Conservation (phyloP, 2,329 filamentous ascomycete species). For the Aspergillus jensenii region DNA sequence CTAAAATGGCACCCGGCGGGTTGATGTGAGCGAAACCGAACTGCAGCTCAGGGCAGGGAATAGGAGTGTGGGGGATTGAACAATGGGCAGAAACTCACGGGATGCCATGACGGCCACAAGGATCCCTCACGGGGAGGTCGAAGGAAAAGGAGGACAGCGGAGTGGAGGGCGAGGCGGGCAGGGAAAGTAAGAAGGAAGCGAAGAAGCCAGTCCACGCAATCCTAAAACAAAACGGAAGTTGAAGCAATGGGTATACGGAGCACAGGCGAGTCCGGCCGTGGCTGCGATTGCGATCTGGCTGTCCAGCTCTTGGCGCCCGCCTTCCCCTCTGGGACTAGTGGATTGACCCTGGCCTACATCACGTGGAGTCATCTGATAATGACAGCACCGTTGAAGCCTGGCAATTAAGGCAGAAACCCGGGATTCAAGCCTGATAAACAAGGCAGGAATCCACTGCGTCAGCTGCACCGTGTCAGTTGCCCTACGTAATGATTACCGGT, state of each 20-base stretch:
- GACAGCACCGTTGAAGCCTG: neutral
- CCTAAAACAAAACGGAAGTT: constrained; percentile 7
- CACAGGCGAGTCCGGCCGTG: constrained; percentile 18
- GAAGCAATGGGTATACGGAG: constrained; percentile 4
- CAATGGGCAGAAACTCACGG: constrained; percentile 44
- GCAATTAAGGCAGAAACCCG: neutral
- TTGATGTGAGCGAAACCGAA: constrained; percentile 18
- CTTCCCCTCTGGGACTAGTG: constrained; percentile 3
- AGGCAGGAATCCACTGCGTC: neutral
- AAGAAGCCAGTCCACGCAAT: constrained; percentile 23
- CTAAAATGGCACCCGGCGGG: constrained; percentile 49
- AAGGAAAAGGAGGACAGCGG: constrained; percentile 2
- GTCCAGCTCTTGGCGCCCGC: constrained; percentile 13
- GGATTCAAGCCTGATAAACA: neutral
- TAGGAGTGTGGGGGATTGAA: constrained; percentile 21
- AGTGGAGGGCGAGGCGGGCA: constrained; percentile 9
- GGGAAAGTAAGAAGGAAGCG: constrained; percentile 17
- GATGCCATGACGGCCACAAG: constrained; percentile 57
- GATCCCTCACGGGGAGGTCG: constrained; percentile 45
- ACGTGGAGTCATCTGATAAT: constrained; percentile 1
- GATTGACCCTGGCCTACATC: neutral
- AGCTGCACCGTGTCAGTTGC: neutral
- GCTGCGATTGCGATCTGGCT: constrained; percentile 16
- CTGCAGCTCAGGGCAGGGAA: constrained; percentile 23
- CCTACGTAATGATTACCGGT: constrained; percentile 6